These are phyloP conservation scores for Alternaria tenuissima DNA, from an alignment of 2,329 filamentous ascomycete species.

Conservation along the genomic window DNA sequence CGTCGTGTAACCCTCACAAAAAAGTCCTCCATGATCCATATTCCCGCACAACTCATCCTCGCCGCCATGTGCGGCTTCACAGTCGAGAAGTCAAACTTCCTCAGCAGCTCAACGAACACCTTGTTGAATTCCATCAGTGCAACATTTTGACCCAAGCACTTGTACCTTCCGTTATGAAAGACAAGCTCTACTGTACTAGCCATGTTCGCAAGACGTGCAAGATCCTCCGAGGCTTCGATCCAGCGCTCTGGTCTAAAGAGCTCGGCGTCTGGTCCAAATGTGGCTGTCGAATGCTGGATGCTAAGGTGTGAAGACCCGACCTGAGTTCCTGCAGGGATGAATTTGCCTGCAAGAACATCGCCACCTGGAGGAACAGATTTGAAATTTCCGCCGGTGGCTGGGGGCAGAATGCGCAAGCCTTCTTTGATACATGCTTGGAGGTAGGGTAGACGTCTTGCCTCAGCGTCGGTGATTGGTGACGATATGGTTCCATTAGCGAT, in stretches of 20 bases:
- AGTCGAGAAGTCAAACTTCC: background rate
- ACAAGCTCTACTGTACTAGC: constrained; percentile 27
- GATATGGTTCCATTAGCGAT: constrained; percentile 50
- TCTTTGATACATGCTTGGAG: constrained; percentile 44
- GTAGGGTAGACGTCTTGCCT: constrained; percentile 34
- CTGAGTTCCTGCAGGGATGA: constrained; percentile 35
- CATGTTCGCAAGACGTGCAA: constrained; percentile 40
- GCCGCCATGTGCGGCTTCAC: background rate
- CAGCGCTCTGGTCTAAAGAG: constrained; percentile 32
- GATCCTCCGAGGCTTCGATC: constrained; percentile 33
- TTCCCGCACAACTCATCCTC: background rate
- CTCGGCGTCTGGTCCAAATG: constrained; percentile 30
- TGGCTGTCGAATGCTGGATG: constrained; percentile 22
- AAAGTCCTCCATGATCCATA: constrained; percentile 7
- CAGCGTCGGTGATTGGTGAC: constrained; percentile 45
- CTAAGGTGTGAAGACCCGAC: constrained; percentile 18
- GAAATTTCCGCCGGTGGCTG: constrained; percentile 40
- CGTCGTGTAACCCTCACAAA: background rate
- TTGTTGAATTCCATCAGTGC: constrained; percentile 46
- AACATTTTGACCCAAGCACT: constrained; percentile 37
- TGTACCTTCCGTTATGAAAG: constrained; percentile 39
- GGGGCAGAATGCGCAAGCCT: constrained; percentile 38
- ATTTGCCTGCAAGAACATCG: constrained; percentile 27
- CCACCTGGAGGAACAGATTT: constrained; percentile 42
- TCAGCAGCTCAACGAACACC: constrained; percentile 33